Evolutionary conservation across 148 eudicot genomes (phyloP), one percentile per base, ranked within the genome.

Genomic region (Dysphania ambrosioides): DNA sequence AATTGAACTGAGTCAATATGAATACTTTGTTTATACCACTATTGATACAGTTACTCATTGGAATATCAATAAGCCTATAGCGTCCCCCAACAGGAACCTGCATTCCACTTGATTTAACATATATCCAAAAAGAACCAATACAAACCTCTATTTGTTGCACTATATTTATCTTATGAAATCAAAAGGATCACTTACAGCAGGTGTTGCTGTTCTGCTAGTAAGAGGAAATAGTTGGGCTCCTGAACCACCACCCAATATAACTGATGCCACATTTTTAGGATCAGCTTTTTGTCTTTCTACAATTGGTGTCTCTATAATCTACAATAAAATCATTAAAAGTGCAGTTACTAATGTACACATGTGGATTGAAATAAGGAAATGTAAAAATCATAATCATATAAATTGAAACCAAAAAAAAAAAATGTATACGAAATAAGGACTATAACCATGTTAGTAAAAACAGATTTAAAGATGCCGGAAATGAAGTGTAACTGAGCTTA

Each of bases 81-180:
- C 94, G 89, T 62, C 99, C 99, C 77, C 99, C 99, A 82, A 95
- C 86, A 34, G 90, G 94, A 75, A 95, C 99, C 99, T 95, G 88
- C 72, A 87, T 29, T 53, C 38, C n/a, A 68, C 35, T 60, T 36
- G 47, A 71, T 26, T 38, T 16, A 71, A 42, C 67, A 30, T 11
- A 30, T n/a, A n/a, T n/a, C n/a, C n/a, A n/a, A n/a, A n/a, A n/a
- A n/a, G n/a, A n/a, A n/a, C n/a, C n/a, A n/a, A n/a, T n/a, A 60
- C 53, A 72, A 7, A 36, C 24, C 24, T 53, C 8, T 53, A 53
- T 53, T 53, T 53, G 58, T 53, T n/a, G 24, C 9, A 53, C 10
- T 13, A 47, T 21, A 47, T 47, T 47, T 47, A 47, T 47, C 38
- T 2, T 40, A 42, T 30, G n/a, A 66, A 38, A 26, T 55, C n/a